Evolutionary conservation across 2,329 filamentous ascomycete genomes (phyloP).

Genomic region (Colletotrichum cuscutae): DNA sequence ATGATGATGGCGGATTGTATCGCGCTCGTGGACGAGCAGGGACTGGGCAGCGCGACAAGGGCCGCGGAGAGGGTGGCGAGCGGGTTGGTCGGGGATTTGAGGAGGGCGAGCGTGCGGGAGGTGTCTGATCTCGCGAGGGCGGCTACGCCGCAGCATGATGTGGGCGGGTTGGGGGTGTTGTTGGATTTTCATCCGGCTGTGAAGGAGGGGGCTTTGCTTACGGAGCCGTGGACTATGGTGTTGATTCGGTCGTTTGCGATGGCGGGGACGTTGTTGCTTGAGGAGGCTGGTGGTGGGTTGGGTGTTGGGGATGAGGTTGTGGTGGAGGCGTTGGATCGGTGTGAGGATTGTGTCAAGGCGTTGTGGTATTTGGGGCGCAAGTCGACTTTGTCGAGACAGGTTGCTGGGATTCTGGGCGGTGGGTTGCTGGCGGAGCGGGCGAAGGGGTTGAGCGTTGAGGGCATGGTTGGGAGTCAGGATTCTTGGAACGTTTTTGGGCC

Average conservation of each 20-base stretch:
- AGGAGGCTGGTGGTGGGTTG: constrained; percentile 36
- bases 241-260: constrained; percentile 63
- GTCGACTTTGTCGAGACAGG: constrained; percentile 20
- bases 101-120: constrained; percentile 54
- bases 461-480: constrained; percentile 50
- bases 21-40: constrained; percentile 57
- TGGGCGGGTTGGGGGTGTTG: constrained; percentile 30
- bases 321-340: constrained; percentile 40
- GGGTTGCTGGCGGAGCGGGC: constrained; percentile 78
- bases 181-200: constrained; percentile 63
- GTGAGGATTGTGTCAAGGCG: constrained; percentile 61
- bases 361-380: constrained; percentile 66
- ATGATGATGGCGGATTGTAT: constrained; percentile 66
- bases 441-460: constrained; percentile 86
- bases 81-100: constrained; percentile 51
- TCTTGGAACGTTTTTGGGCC: background rate
- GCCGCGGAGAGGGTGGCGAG: constrained; percentile 41
- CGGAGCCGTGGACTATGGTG: constrained; percentile 69
- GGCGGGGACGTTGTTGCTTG: constrained; percentile 52
- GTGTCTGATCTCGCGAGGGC: constrained; percentile 60
- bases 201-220: constrained; percentile 65
- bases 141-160: constrained; percentile 46
- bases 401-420: constrained; percentile 69
- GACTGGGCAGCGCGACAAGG: constrained; percentile 40
- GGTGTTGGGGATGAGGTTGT: too few species aligned